Evolutionary conservation across 2,329 filamentous ascomycete genomes (phyloP).

Genomic region (Neofusicoccum laricinum): DNA sequence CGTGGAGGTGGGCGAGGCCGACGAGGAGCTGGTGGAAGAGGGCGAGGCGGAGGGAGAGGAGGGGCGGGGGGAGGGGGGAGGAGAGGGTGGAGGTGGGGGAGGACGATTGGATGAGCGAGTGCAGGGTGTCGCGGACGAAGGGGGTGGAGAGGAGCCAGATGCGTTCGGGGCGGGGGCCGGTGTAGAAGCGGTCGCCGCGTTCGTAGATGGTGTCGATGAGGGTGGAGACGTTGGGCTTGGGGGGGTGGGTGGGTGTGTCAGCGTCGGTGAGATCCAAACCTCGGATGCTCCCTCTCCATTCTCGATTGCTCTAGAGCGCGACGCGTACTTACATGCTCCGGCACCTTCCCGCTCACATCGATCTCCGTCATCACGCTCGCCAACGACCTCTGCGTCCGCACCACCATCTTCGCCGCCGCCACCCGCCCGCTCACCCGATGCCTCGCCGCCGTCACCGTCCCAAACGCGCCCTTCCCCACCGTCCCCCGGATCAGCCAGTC

Average conservation of each 20-base stretch:
- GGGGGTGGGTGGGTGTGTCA: too few relatives aligned
- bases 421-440: neutral
- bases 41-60: neutral
- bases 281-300: too few relatives aligned
- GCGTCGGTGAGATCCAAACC: too few relatives aligned
- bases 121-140: neutral
- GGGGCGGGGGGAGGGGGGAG: neutral
- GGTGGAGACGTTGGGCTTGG: neutral
- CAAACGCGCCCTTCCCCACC: neutral
- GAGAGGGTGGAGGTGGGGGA: too few relatives aligned
- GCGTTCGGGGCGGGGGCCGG: neutral
- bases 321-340: neutral
- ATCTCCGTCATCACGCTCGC: constrained; percentile 2
- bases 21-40: constrained; percentile 7
- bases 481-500: constrained; percentile 1
- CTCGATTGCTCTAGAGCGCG: neutral
- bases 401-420: constrained; percentile 9
- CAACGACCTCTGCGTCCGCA: neutral
- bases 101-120: neutral
- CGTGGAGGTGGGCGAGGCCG: constrained; percentile 14
- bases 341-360: neutral
- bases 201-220: constrained; percentile 5
- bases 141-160: constrained; percentile 3
- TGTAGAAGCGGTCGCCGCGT: constrained; percentile 2
- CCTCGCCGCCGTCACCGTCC: constrained; percentile 3